Conservation (phyloP, 2,329 filamentous ascomycete genomes). For the Monilinia aucupariae region DNA sequence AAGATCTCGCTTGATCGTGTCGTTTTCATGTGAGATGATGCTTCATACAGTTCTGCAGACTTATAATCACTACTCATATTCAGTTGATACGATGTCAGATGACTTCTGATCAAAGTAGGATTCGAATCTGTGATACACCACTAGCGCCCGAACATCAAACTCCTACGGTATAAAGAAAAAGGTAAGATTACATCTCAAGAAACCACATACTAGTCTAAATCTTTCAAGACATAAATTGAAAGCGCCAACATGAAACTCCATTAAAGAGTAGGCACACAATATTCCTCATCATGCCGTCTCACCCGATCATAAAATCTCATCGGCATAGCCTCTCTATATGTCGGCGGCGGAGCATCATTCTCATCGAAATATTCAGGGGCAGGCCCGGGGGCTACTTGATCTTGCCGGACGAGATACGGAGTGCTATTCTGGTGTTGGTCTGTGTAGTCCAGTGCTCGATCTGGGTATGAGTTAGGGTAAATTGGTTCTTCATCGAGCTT, state of each 20-base stretch:
- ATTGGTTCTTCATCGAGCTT: not conserved
- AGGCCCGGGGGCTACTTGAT: not conserved
- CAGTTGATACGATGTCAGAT: too few species aligned
- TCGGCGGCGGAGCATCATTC: not conserved
- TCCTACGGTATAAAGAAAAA: not conserved
- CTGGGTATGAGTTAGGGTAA: not conserved
- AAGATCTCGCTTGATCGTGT: too few species aligned
- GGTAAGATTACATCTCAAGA: not conserved
- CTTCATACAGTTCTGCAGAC: not conserved
- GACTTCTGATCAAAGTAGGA: too few species aligned
- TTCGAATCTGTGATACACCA: not conserved
- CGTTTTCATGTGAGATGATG: too few species aligned
- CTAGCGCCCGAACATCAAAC: not conserved
- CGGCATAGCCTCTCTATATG: slow-evolving; percentile 8
- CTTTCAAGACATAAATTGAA: too few species aligned
- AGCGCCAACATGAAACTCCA: too few species aligned
- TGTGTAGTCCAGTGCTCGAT: not conserved
- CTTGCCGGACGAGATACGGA: too few species aligned
- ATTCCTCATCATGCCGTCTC: not conserved
- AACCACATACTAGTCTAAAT: not conserved
- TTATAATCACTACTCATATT: too few species aligned
- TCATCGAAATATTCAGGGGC: not conserved
- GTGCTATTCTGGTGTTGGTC: not conserved
- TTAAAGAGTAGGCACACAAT: not conserved
- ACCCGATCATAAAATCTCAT: slow-evolving; percentile 2